Evolutionary conservation across 305 asterid species (phyloP).

Genomic region (Fraxinus ornus): DNA sequence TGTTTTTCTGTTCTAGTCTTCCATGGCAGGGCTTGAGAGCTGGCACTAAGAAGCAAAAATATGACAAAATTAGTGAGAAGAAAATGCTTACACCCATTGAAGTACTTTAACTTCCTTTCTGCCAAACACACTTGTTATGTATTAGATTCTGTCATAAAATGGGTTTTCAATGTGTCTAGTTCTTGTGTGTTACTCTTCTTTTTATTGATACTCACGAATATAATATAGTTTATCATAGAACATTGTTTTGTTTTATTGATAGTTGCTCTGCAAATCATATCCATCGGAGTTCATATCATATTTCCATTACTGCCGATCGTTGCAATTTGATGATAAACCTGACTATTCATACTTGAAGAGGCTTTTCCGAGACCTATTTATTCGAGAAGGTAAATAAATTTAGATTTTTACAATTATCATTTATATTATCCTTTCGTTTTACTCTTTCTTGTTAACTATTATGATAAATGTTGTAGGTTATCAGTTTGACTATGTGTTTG

Average conservation of each 20-base stretch:
- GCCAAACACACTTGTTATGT: background rate
- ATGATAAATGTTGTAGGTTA: conserved; percentile 48
- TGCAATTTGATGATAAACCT: conserved; percentile 93
- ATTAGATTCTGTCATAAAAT: background rate
- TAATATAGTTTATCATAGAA: conserved; percentile 7
- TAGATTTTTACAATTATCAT: background rate
- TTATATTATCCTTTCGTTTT: background rate
- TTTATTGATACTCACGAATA: background rate
- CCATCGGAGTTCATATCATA: conserved; percentile 89
- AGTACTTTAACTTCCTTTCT: conserved; percentile 37
- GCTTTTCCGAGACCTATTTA: conserved; percentile 88
- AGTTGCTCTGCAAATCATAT: conserved; percentile 88
- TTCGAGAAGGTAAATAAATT: conserved; percentile 68
- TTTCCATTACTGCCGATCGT: conserved; percentile 85
- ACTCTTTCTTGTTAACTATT: background rate
- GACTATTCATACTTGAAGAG: conserved; percentile 96
- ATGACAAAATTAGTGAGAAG: conserved; percentile 88
- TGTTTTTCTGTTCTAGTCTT: conserved; percentile 47
- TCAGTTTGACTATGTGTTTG: conserved; percentile 92
- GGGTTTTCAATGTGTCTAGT: background rate
- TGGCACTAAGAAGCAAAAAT: conserved; percentile 89
- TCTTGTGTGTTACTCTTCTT: background rate
- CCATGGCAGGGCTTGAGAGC: conserved; percentile 98
- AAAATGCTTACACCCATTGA: conserved; percentile 90
- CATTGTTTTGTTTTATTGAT: conserved; percentile 7